Evolutionary conservation across 1,284 basidiomycete genomes (phyloP).

Genomic region (Fomitopsis pinicola): DNA sequence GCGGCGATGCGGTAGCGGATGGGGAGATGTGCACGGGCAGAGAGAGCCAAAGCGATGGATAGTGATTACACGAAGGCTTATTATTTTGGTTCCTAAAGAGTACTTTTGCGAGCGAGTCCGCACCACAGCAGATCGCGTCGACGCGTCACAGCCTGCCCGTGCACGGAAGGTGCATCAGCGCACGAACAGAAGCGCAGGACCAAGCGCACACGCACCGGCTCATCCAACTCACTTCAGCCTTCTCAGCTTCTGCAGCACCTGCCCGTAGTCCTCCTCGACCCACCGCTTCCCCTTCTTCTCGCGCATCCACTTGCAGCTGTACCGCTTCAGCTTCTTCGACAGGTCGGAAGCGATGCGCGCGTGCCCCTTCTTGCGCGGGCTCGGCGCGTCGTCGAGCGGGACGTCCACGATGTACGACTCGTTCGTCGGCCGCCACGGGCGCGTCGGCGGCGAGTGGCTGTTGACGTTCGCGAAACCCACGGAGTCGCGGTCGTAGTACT

Average conservation of each 20-base stretch:
- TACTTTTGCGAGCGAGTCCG: too few species aligned
- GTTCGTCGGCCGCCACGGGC: neutral
- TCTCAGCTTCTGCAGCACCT: neutral
- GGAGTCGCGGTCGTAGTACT: neutral
- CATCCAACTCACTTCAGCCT: neutral
- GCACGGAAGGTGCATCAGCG: too few species aligned
- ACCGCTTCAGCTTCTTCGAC: neutral
- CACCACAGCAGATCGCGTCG: too few species aligned
- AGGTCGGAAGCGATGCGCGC: neutral
- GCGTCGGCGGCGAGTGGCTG: neutral
- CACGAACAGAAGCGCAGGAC: too few species aligned
- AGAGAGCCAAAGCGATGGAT: too few species aligned
- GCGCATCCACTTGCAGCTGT: neutral
- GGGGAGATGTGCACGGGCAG: too few species aligned
- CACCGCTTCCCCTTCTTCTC: constrained; percentile 1
- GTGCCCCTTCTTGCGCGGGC: neutral
- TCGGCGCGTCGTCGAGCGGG: neutral
- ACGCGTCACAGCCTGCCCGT: too few species aligned
- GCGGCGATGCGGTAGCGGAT: too few species aligned
- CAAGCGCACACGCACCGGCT: neutral
- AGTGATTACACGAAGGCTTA: too few species aligned
- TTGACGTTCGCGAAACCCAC: neutral
- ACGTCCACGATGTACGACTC: neutral
- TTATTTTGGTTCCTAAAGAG: too few species aligned
- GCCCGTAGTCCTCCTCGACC: neutral